These are phyloP conservation scores for Solanum hybrid DNA, from an alignment of 305 asterid genomes.

Conservation along the genomic window DNA sequence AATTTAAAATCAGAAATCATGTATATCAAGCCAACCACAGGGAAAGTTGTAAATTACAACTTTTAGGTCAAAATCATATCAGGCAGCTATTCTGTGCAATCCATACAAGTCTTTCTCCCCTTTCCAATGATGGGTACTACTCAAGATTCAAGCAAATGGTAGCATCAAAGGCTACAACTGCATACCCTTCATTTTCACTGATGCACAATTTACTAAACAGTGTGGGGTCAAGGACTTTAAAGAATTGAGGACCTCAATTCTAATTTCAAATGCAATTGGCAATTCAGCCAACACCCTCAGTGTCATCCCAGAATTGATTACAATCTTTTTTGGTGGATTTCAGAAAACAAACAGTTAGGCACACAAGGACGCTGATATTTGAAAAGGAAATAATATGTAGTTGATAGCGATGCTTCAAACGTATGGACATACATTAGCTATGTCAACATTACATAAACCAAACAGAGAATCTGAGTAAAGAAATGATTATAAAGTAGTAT, in stretches of 20 bases:
- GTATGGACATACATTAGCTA: neutral
- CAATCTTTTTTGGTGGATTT: neutral
- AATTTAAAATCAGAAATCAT: constrained; percentile 11
- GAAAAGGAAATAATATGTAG: neutral
- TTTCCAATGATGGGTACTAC: neutral
- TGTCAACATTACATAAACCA: neutral
- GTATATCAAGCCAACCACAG: neutral
- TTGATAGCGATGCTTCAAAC: neutral
- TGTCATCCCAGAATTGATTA: neutral
- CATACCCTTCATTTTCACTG: neutral
- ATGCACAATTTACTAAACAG: neutral
- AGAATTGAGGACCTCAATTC: neutral
- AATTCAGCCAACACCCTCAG: neutral
- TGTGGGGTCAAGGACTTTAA: neutral
- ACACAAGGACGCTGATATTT: neutral
- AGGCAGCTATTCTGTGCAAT: constrained; percentile 1
- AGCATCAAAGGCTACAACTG: neutral
- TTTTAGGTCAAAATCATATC: neutral
- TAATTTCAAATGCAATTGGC: neutral
- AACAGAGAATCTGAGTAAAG: neutral
- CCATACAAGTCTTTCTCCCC: neutral
- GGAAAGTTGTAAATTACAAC: neutral
- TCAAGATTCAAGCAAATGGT: neutral
- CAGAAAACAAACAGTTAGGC: neutral
- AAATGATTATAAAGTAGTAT: neutral